These are phyloP conservation scores for Cyclospora cayetanensis DNA, from an alignment of 169 alveolate genomes.

Conservation along the genomic window DNA sequence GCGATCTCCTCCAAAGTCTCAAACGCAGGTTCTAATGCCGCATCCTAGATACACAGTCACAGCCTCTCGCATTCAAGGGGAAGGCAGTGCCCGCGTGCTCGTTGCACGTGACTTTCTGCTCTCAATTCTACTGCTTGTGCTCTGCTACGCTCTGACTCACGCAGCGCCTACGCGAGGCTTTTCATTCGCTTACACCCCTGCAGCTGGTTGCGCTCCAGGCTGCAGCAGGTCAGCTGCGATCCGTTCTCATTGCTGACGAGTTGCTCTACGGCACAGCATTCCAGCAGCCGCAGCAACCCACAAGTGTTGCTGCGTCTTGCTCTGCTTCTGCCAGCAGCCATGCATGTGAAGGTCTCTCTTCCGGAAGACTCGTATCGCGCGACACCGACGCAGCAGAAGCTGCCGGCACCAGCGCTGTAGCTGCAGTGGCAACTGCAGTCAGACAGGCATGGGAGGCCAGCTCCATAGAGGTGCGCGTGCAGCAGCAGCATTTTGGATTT, in stretches of 20 bases:
- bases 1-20: too few species aligned
- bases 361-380: not conserved
- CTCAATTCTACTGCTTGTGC: constrained; percentile 1
- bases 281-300: not conserved
- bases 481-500: constrained; percentile 54
- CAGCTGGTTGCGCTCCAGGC: constrained; percentile 53
- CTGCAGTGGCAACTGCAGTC: constrained; percentile 15
- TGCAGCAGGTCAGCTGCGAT: constrained; percentile 66
- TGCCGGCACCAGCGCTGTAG: not conserved
- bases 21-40: too few species aligned
- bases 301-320: not conserved
- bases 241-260: constrained; percentile 51
- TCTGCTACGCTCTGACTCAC: not conserved
- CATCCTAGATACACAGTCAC: too few species aligned
- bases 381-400: not conserved
- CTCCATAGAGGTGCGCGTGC: constrained; percentile 11
- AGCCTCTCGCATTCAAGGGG: too few species aligned
- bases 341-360: not conserved
- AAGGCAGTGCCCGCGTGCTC: too few species aligned
- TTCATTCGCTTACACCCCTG: not conserved
- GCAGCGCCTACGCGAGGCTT: constrained; percentile 32
- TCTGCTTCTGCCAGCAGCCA: not conserved
- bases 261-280: not conserved
- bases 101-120: too few species aligned
- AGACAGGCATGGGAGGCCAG: constrained; percentile 16